Evolutionary conservation across 768 basidiomycete genomes (phyloP).

Genomic region (Agrocybe praecox): DNA sequence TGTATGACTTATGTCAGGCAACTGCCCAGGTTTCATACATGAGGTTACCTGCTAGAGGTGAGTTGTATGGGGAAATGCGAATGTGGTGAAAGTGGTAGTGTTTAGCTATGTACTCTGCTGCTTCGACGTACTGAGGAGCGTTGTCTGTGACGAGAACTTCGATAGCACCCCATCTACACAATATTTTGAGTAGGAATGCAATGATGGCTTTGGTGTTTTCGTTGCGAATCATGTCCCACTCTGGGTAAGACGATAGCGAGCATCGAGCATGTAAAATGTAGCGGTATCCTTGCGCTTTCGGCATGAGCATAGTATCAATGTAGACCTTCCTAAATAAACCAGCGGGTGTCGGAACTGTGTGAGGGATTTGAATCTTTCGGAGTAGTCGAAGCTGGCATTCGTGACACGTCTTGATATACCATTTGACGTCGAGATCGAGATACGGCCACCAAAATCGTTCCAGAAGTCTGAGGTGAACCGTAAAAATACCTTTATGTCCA

Average conservation of each 20-base stretch:
- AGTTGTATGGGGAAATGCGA: conserved; percentile 35
- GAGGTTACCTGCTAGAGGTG: no score
- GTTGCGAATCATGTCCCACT: not conserved
- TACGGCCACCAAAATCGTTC: conserved; percentile 27
- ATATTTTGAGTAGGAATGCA: conserved; percentile 16
- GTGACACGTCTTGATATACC: conserved; percentile 37
- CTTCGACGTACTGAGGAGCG: conserved; percentile 12
- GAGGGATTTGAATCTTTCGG: conserved; percentile 24
- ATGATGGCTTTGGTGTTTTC: conserved; percentile 6
- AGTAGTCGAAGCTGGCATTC: conserved; percentile 33
- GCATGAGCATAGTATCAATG: conserved; percentile 42
- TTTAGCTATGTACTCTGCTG: conserved; percentile 14
- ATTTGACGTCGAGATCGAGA: conserved; percentile 26
- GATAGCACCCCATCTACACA: conserved; percentile 31
- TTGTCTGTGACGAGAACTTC: conserved; percentile 35
- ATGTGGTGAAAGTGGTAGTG: conserved; percentile 36
- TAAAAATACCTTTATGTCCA: conserved; percentile 30
- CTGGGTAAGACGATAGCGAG: conserved; percentile 11
- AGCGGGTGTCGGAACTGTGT: conserved; percentile 17
- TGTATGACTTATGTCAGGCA: no score
- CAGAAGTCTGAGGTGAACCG: conserved; percentile 14
- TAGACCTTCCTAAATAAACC: conserved; percentile 31
- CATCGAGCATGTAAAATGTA: conserved; percentile 26
- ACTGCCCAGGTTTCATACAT: no score
- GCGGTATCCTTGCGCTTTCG: conserved; percentile 16